Percentiles rank a stretch among this genome's conserved stretches.
Evolutionary conservation across 1,284 basidiomycete species (phyloP).

Genomic region (Tilletia setariae): DNA sequence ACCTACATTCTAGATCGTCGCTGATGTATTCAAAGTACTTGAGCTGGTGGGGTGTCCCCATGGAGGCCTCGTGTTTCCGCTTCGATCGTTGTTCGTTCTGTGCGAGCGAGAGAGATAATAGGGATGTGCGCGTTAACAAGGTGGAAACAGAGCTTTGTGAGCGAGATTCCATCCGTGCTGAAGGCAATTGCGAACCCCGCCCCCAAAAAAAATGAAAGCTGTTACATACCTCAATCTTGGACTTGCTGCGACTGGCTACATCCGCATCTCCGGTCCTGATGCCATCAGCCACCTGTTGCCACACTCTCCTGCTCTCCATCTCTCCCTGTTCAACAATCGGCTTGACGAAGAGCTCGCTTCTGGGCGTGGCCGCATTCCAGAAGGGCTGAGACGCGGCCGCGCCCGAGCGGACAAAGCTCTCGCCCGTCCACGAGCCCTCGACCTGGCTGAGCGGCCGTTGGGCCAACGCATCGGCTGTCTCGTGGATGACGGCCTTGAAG

Average conservation of each 20-base stretch:
- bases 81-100: slow-evolving; percentile 84
- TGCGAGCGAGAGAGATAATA: not conserved
- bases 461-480: slow-evolving; percentile 56
- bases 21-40: slow-evolving; percentile 3
- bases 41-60: slow-evolving; percentile 57
- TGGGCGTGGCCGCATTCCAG: slow-evolving; percentile 58
- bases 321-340: slow-evolving; percentile 67
- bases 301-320: slow-evolving; percentile 82
- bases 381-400: slow-evolving; percentile 54
- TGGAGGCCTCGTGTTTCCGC: slow-evolving; percentile 75
- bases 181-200: not conserved
- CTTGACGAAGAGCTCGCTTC: slow-evolving; percentile 70
- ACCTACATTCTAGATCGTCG: slow-evolving; percentile 22
- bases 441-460: slow-evolving; percentile 62
- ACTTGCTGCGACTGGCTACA: slow-evolving; percentile 82
- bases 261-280: slow-evolving; percentile 90
- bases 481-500: slow-evolving; percentile 75
- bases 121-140: not conserved
- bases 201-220: not conserved
- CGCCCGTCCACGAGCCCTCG: slow-evolving; percentile 85
- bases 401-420: slow-evolving; percentile 58
- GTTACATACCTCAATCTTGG: slow-evolving; percentile 66
- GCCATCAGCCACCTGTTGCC: slow-evolving; percentile 82
- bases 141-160: not conserved
- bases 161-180: not conserved